phyloP scores from a whole-genome alignment of 352 stramenopile genomes.

The Plasmopara halstedii region DNA sequence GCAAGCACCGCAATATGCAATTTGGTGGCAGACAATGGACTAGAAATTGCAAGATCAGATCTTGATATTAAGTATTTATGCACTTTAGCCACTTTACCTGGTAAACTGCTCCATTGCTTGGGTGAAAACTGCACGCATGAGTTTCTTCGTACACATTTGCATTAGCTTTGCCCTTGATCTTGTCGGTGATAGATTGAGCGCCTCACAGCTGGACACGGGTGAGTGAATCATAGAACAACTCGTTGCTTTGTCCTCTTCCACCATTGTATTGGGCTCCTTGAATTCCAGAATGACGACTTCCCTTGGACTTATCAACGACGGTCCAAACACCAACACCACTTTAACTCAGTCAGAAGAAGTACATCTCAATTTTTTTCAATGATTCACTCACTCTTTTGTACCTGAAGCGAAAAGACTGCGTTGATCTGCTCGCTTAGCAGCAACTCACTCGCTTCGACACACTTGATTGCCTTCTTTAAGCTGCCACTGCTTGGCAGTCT shows the following conservation, averaged over 20 bases:
- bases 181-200: slow-evolving; percentile 2
- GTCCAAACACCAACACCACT: slow-evolving; percentile 57
- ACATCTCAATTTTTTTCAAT: neutral
- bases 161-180: slow-evolving; percentile 23
- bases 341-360: slow-evolving; percentile 3
- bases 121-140: slow-evolving; percentile 41
- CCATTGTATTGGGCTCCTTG: neutral
- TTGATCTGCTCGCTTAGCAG: slow-evolving; percentile 24
- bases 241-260: neutral
- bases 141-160: slow-evolving; percentile 53
- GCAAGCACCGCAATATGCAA: slow-evolving; percentile 49
- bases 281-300: slow-evolving; percentile 54
- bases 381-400: slow-evolving; percentile 21
- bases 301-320: slow-evolving; percentile 42
- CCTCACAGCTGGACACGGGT: slow-evolving; percentile 2
- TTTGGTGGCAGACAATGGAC: slow-evolving; percentile 34
- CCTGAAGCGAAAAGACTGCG: slow-evolving; percentile 28
- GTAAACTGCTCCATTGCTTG: slow-evolving; percentile 28
- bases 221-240: neutral
- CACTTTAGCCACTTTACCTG: slow-evolving; percentile 15
- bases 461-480: slow-evolving; percentile 45
- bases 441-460: slow-evolving; percentile 26
- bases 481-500: slow-evolving; percentile 23
- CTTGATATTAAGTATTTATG: neutral
- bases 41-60: slow-evolving; percentile 10